Base-by-base conservation (phyloP, 441 rosid species). In the Brassica hybrid region DNA sequence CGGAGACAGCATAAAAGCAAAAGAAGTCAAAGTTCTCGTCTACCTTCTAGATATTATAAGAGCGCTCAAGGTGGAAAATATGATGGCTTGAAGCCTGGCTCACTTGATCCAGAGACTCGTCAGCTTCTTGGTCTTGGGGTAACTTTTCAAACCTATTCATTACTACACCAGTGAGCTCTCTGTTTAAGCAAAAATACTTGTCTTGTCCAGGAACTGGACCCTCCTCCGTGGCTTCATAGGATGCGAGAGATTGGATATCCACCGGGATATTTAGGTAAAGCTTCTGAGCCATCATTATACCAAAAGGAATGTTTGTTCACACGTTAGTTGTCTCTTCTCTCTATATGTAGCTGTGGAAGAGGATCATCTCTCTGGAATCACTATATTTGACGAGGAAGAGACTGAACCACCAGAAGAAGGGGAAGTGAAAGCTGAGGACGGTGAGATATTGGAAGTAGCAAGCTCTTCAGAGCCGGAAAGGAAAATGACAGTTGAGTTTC, bases 201-300 rank as follows among this genome's bases (percentile, higher is more conserved):
- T 81, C 41, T 67, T 62, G 16, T 76, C 14, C 81, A 96, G 98
- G 98, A 92, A 82, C 88, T 92, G 9, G 98, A 96, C 81, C 98
- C 99, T 73, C 99, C 98, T 52, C 99, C 99, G 14, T 96, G 97
- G 98, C 96, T 94, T 71, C 71, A 86, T 83, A 91, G 97, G 82
- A 96, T 96, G 98, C 88, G 91, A 77, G 97, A 96, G 81, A 80
- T 96, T 81, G 99, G 98, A 12, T 96, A 96, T 76, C 98, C 99
- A 7, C 98, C 95, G 0, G 99, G 99, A 79, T 94, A 96, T 82
- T 83, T 91, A 82, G 97, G 99, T 92, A 83, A 27, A 71, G 43
- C 38, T 25, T 38, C 23, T 12, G 7, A 25, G 14, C 14, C 34
- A 32, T 67, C 56, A 68, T 38, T 11, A 17, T 76, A 69, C 30